Evolutionary conservation across 75 land plant genomes (phyloP).

Genomic region (Isoetes taiwanensis): DNA sequence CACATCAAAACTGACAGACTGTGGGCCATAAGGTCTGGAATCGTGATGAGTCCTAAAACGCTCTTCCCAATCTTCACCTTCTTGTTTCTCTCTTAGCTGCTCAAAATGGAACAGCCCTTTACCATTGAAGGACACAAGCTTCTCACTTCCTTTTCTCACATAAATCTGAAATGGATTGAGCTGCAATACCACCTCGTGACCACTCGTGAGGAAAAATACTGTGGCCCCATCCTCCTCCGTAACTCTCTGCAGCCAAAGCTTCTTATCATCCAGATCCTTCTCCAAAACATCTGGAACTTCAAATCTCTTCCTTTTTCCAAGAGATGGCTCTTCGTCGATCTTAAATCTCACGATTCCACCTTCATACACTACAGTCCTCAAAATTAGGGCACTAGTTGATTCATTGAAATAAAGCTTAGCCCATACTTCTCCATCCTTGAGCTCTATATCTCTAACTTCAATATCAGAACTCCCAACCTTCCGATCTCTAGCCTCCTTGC

Average conservation of each 20-base stretch:
- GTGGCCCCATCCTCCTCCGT: conserved; percentile 15
- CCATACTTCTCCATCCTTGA: conserved; percentile 50
- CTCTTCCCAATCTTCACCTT: conserved; percentile 82
- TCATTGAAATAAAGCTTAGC: conserved; percentile 37
- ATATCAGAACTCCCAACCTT: conserved; percentile 25
- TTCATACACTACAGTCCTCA: conserved; percentile 49
- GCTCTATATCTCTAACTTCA: conserved; percentile 30
- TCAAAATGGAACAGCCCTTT: conserved; percentile 90
- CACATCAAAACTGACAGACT: conserved; percentile 81
- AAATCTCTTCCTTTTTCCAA: conserved; percentile 41
- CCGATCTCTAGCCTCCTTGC: conserved; percentile 67
- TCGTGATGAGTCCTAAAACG: conserved; percentile 64
- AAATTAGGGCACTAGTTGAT: conserved; percentile 26
- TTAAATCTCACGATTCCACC: conserved; percentile 57
- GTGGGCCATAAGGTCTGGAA: conserved; percentile 80
- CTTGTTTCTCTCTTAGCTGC: conserved; percentile 52
- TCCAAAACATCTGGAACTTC: conserved; percentile 71
- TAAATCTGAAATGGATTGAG: conserved; percentile 64
- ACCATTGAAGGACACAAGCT: conserved; percentile 58
- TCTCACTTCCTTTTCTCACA: conserved; percentile 19
- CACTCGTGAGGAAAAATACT: conserved; percentile 43
- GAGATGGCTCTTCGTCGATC: conserved; percentile 42
- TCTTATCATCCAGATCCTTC: conserved; percentile 32
- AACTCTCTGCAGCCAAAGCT: conserved; percentile 46
- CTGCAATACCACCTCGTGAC: conserved; percentile 49